Evolutionary conservation across 2,329 filamentous ascomycete genomes (phyloP).

Genomic region (Diatrype stigma): DNA sequence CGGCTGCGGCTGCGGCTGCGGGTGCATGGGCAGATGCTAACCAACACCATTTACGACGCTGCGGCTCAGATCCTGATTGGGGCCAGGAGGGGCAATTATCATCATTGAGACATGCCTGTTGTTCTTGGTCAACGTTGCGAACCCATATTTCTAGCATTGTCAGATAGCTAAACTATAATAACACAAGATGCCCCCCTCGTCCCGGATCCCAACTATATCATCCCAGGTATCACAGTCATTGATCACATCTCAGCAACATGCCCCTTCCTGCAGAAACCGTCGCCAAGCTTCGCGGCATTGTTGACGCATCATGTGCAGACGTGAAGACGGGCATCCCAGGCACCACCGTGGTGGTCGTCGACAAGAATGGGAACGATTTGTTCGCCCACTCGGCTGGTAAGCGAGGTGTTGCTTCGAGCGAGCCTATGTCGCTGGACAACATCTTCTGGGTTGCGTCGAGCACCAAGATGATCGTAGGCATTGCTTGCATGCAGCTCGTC

Average conservation of each 20-base stretch:
- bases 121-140: too few relatives aligned
- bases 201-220: not conserved
- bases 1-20: too few relatives aligned
- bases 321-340: conserved; percentile 12
- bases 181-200: not conserved
- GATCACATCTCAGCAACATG: conserved; percentile 8
- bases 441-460: conserved; percentile 58
- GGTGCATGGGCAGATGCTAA: too few relatives aligned
- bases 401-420: conserved; percentile 35
- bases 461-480: conserved; percentile 50
- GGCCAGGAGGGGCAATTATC: too few relatives aligned
- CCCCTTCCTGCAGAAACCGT: conserved; percentile 12
- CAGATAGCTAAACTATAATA: too few relatives aligned
- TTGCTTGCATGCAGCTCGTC: conserved; percentile 55
- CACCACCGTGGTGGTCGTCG: conserved; percentile 32
- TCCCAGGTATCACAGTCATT: not conserved
- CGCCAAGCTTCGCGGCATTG: conserved; percentile 14
- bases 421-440: conserved; percentile 56
- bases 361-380: conserved; percentile 41
- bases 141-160: too few relatives aligned
- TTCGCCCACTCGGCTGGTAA: conserved; percentile 46
- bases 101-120: too few relatives aligned
- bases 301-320: conserved; percentile 13
- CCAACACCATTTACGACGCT: too few relatives aligned
- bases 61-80: too few relatives aligned